Evolutionary conservation across 2,329 filamentous ascomycete genomes (phyloP).

Genomic region (Colletotrichum sp.): DNA sequence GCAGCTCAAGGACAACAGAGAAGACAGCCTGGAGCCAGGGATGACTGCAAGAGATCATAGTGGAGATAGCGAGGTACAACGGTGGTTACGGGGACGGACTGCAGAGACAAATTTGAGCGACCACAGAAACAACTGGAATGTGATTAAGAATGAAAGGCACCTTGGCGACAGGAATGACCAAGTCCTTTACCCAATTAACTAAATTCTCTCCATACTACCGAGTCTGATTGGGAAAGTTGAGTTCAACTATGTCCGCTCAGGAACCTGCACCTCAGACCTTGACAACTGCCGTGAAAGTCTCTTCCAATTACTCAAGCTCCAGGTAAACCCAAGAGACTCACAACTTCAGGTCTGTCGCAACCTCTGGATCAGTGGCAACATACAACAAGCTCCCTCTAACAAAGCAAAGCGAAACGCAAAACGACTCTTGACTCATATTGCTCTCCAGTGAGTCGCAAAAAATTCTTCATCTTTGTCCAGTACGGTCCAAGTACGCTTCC

Average conservation of each 20-base stretch:
- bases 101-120: not conserved
- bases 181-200: not conserved
- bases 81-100: not conserved
- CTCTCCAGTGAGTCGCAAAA: not conserved
- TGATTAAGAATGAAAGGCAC: not conserved
- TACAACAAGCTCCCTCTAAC: not conserved
- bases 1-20: not conserved
- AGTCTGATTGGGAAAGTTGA: not conserved
- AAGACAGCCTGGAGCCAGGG: not conserved
- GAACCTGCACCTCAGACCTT: not conserved
- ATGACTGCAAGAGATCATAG: not conserved
- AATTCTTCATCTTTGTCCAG: not conserved
- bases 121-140: not conserved
- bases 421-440: not conserved
- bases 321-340: not conserved
- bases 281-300: not conserved
- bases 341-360: not conserved
- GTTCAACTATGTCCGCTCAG: not conserved
- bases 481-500: constrained; percentile 15
- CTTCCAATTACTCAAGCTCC: not conserved
- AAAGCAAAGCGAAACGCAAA: not conserved
- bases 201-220: not conserved
- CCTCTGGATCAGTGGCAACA: not conserved
- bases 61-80: not conserved
- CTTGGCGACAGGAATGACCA: not conserved